Evolutionary conservation across 192 early-diverging fungal species (phyloP), one percentile per base, ranked within the genome.

Genomic region (Kickxella alabastrina): DNA sequence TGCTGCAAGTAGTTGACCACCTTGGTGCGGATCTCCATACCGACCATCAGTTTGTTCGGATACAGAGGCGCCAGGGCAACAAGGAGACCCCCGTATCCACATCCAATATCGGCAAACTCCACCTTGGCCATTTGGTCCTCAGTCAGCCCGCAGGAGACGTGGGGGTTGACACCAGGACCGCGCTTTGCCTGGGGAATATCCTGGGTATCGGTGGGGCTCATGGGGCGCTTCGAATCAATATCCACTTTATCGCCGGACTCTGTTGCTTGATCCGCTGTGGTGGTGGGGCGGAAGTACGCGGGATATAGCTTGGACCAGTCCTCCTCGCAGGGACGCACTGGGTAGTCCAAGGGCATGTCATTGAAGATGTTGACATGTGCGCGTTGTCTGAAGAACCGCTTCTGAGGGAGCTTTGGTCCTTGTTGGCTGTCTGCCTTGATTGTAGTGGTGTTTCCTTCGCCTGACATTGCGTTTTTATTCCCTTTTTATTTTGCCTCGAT

Each of bases 21-120:
- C 62, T 97, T 94, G 37, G 84, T 82, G 24, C 97, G 87, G 61
- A 99, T 99, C 78, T 99, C 97, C 95, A 99, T 98, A 43, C 95
- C 97, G 21, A 99, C 61, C 82, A 98, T 95, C 24, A 99, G 75
- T 10, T 82, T 93, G 26, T 86, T 83, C 1, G 97, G 97, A 59
- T 85, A 99, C 18, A 98, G 69, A 3, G 95, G 91, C 1, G 93
- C 83, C 49, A 99, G 75, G 5, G 87, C 88, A 15, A 88, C 83
- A 23, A 95, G 63, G 2, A 97, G 80, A 4, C 96, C 96, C 39
- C 96, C 96, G 68, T 95, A 99, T 44, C 96, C 96, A 69, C 96
- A 99, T 14, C 95, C 95, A 75, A 99, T 88, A 59, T 99, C 97
- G 12, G 92, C 94, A 79, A 98, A 94, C 61, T 96, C 95, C 10